Evolutionary conservation across 371 early-diverging fungal species (phyloP), one percentile per base, ranked within the genome.

Genomic region (Mortierella sp.): DNA sequence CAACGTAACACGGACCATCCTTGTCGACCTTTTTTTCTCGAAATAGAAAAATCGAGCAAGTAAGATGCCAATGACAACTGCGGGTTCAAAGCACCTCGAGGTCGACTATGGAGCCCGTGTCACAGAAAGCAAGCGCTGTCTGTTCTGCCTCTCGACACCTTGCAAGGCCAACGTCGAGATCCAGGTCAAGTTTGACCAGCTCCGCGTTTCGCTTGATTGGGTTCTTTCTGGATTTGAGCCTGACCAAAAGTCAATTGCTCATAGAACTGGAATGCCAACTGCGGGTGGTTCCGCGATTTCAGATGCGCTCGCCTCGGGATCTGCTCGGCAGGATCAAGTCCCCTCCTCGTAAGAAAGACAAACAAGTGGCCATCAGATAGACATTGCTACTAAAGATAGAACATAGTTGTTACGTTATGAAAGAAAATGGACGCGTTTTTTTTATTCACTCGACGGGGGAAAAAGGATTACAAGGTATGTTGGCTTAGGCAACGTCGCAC

Each of bases 401-500:
- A 13, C 57, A 28, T 26, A 57, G 28, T 3, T 3, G 50, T 16
- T 16, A 50, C 3, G 50, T 50, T 16, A 14, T 50, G 16, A 50
- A 50, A 1, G 1, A 14, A 50, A 50, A 14, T 50, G 50, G 50
- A 16, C 1, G 50, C 16, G 50, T 54, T 57, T 28, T 37, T 37
- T 61, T 34, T 19, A 61, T 34, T 61, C 8, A 34, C 19, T 8
- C 19, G 6, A 34, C 34, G 28, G 16, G 14, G 13, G 34, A 34
- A 34, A 26, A 46, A 50, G 24, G 13, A 59, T 57, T 40, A 2
- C 2, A 40, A 40, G 28, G 26, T 28, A 26, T 26, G 57, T 5
- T 11, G 28, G 50, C 85, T 57, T 93, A 87, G 55, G 50, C 50
- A 50, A 95, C 88, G 28, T 90, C 89, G 80, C 94, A 93, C 43